Conservation (phyloP, 257 asterid genomes). For the Przewalskia tangutica region DNA sequence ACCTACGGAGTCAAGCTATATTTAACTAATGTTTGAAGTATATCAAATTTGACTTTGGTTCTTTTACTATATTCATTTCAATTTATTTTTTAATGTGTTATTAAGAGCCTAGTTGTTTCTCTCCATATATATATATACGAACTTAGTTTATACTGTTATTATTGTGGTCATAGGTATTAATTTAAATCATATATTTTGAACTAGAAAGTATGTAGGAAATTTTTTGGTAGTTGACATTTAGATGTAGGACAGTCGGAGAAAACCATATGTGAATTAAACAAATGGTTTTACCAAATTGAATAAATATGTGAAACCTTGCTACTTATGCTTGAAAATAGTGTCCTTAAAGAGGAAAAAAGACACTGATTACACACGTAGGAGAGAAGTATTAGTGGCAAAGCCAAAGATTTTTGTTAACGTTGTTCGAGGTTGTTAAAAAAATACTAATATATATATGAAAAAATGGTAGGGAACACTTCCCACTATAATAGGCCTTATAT, state of each 20-base stretch:
- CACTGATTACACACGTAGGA: no score
- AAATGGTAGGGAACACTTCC: no score
- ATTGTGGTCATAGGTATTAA: neutral
- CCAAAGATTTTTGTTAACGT: no score
- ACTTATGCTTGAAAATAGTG: neutral
- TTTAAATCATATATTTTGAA: neutral
- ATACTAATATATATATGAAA: no score
- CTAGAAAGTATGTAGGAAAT: neutral
- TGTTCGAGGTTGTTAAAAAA: no score
- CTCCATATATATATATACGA: neutral
- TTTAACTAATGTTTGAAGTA: neutral
- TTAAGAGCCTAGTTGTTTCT: neutral
- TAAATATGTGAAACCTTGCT: neutral
- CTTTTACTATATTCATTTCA: neutral
- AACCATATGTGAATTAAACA: neutral
- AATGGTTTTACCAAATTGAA: neutral
- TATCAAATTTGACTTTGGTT: constrained; percentile 3
- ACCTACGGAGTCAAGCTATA: neutral
- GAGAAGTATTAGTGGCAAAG: no score
- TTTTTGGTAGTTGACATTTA: constrained; percentile 1
- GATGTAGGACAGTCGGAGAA: neutral
- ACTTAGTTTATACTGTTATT: neutral
- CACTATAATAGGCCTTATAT: no score
- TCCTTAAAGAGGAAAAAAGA: neutral
- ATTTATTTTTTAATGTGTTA: neutral